These are phyloP conservation scores for Fomitopsis palustris DNA, from an alignment of 1,284 basidiomycete species.

Conservation along the genomic window DNA sequence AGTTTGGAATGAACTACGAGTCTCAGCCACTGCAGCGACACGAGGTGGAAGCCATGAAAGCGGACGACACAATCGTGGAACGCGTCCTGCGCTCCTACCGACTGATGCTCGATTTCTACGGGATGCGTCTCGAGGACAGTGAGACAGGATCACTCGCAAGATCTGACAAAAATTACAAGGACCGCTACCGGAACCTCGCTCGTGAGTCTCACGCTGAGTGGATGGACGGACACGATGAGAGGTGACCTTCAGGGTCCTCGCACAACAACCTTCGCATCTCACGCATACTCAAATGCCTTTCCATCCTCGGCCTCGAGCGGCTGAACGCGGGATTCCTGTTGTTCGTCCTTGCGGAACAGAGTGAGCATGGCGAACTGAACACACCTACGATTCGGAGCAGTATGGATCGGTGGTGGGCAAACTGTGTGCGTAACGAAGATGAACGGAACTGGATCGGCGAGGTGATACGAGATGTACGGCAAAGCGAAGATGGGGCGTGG, in stretches of 20 bases:
- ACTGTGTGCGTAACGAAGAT: conserved; percentile 59
- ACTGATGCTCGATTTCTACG: conserved; percentile 75
- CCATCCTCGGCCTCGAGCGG: conserved; percentile 61
- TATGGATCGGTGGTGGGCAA: conserved; percentile 78
- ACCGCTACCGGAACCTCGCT: conserved; percentile 61
- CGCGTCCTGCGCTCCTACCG: conserved; percentile 60
- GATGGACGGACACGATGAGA: neutral
- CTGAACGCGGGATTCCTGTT: conserved; percentile 66
- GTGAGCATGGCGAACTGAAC: conserved; percentile 52
- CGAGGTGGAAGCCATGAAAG: conserved; percentile 60
- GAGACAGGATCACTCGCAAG: conserved; percentile 57
- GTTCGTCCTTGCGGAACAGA: conserved; percentile 67
- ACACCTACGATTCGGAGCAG: conserved; percentile 47
- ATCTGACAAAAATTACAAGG: conserved; percentile 38
- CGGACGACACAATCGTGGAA: conserved; percentile 42
- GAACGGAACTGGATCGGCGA: conserved; percentile 54
- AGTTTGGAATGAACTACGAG: conserved; percentile 65
- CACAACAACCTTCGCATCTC: conserved; percentile 80
- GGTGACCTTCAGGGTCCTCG: conserved; percentile 40
- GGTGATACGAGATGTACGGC: conserved; percentile 46
- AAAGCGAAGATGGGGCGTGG: conserved; percentile 38
- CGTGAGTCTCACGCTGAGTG: conserved; percentile 41
- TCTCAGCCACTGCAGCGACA: conserved; percentile 65
- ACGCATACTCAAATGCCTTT: conserved; percentile 73
- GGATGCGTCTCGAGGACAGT: conserved; percentile 55